phyloP scores from a whole-genome alignment of 108 stramenopile species.

The Conticribra guillardii region DNA sequence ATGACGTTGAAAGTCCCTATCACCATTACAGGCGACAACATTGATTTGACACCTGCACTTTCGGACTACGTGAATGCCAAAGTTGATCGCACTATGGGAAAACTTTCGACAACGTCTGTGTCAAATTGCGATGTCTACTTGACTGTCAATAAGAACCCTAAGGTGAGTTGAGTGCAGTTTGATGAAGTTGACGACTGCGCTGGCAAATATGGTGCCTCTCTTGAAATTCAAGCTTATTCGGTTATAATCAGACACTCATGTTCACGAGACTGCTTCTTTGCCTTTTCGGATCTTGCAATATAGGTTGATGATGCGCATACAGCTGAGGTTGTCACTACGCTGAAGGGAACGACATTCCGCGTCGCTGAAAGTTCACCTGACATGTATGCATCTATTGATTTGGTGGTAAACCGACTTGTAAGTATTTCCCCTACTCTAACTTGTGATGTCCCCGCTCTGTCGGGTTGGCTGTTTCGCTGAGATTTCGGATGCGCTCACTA shows the following conservation, averaged over 20 bases:
- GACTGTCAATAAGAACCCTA: conserved; percentile 85
- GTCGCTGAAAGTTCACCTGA: conserved; percentile 73
- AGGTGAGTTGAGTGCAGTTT: conserved; percentile 53
- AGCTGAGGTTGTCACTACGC: conserved; percentile 77
- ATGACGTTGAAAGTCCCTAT: conserved; percentile 65
- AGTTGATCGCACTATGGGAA: conserved; percentile 74
- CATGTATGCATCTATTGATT: conserved; percentile 88
- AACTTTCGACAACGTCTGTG: conserved; percentile 65
- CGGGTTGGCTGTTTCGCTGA: not conserved
- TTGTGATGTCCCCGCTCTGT: not conserved
- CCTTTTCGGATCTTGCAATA: not conserved
- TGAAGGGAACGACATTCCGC: conserved; percentile 83
- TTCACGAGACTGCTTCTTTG: too few relatives aligned
- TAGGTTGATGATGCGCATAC: conserved; percentile 82
- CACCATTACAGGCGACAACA: conserved; percentile 82
- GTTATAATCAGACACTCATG: too few relatives aligned
- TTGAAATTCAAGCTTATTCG: too few relatives aligned
- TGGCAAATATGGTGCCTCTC: too few relatives aligned
- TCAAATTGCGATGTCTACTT: conserved; percentile 82
- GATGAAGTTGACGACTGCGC: not conserved
- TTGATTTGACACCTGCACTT: conserved; percentile 83
- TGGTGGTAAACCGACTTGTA: conserved; percentile 65
- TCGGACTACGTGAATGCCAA: conserved; percentile 77
- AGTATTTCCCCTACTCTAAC: conserved; percentile 11
- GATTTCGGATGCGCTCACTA: not conserved